Evolutionary conservation across 1,284 basidiomycete genomes (phyloP).

Genomic region (Anthracocystis setariae): DNA sequence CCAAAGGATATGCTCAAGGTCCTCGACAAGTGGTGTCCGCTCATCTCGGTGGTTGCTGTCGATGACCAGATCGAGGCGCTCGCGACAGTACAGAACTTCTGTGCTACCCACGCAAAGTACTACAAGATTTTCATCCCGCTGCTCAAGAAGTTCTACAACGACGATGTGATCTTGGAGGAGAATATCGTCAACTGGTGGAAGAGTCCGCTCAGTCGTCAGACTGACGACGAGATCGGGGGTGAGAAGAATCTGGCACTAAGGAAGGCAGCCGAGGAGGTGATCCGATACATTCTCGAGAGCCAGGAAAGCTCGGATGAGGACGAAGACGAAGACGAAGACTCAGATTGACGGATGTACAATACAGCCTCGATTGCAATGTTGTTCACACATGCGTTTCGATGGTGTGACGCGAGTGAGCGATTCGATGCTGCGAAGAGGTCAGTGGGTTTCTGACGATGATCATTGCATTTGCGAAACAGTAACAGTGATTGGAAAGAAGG

Average conservation of each 20-base stretch:
- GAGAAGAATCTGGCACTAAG: conserved; percentile 66
- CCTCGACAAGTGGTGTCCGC: conserved; percentile 67
- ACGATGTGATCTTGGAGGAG: conserved; percentile 69
- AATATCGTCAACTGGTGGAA: conserved; percentile 69
- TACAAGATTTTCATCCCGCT: conserved; percentile 68
- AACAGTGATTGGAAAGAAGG: background rate
- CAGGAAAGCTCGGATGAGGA: conserved; percentile 67
- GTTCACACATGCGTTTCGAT: background rate
- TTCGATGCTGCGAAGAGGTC: background rate
- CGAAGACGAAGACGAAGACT: conserved; percentile 39
- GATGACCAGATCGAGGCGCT: conserved; percentile 67
- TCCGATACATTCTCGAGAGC: conserved; percentile 68
- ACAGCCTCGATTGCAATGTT: background rate
- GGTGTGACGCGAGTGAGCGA: background rate
- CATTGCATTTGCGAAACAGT: background rate
- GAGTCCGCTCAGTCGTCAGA: conserved; percentile 34
- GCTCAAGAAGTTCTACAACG: conserved; percentile 69
- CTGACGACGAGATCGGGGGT: conserved; percentile 28
- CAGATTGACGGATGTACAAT: conserved; percentile 6
- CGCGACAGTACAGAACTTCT: conserved; percentile 60
- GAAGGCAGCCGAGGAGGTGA: conserved; percentile 67
- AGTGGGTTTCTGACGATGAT: background rate
- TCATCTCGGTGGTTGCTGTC: conserved; percentile 67
- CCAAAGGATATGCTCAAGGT: conserved; percentile 56
- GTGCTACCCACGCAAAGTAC: conserved; percentile 35